Percentiles rank a stretch among this genome's conserved stretches.
Conservation (phyloP, 352 stramenopile genomes). For the Thalassiosira hispida region DNA sequence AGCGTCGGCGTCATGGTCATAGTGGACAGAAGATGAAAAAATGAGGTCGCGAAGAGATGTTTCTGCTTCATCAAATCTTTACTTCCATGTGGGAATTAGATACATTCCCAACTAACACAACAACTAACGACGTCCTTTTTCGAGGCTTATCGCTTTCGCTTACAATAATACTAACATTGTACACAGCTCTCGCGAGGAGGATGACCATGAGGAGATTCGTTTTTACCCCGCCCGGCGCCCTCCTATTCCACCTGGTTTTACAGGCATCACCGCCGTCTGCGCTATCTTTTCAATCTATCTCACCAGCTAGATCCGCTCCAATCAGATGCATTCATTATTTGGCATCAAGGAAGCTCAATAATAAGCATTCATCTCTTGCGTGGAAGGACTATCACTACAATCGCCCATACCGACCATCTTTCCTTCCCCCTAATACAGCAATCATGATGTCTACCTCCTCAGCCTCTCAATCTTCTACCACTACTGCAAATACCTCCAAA, state of each 20-base stretch:
- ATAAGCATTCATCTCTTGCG: too few species aligned
- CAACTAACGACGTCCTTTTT: too few species aligned
- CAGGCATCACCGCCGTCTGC: slow-evolving; percentile 2
- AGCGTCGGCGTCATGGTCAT: background rate
- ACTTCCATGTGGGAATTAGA: too few species aligned
- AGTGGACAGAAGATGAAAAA: too few species aligned
- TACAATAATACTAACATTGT: too few species aligned
- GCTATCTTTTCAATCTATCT: background rate
- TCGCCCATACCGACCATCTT: background rate
- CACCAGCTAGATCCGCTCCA: background rate
- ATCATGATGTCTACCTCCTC: slow-evolving; percentile 2
- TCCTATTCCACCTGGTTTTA: background rate
- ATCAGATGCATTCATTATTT: background rate
- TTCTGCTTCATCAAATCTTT: too few species aligned
- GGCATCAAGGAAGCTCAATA: too few species aligned
- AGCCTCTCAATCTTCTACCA: background rate
- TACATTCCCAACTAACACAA: too few species aligned
- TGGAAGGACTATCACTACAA: background rate
- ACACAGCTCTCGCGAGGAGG: too few species aligned
- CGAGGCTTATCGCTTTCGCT: too few species aligned
- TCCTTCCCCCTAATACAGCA: background rate
- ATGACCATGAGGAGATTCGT: background rate
- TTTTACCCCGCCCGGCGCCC: background rate
- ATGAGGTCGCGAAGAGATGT: too few species aligned
- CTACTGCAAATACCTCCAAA: background rate